phyloP scores from a whole-genome alignment of 2,329 filamentous ascomycete genomes.

The Fusarium clavum region DNA sequence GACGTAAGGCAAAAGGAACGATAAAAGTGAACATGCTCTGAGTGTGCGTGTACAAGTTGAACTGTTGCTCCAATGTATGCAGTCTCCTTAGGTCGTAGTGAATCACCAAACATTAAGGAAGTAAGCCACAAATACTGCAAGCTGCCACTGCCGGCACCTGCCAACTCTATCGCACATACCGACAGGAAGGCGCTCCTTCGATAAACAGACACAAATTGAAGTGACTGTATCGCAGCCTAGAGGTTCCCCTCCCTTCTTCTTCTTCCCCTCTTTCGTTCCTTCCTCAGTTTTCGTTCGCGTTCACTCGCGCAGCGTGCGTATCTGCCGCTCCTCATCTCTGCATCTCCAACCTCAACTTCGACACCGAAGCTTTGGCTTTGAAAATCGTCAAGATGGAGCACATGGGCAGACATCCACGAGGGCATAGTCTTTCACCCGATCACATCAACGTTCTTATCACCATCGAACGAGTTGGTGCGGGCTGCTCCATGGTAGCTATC shows the following conservation, averaged over 20 bases:
- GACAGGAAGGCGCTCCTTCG: slow-evolving; percentile 7
- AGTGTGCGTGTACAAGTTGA: background rate
- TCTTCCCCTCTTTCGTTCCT: background rate
- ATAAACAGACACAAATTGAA: background rate
- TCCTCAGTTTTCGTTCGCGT: background rate
- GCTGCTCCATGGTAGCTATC: slow-evolving; percentile 65
- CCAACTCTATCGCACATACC: slow-evolving; percentile 23
- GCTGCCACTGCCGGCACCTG: slow-evolving; percentile 38
- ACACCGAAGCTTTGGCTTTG: slow-evolving; percentile 1
- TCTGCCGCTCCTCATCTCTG: background rate
- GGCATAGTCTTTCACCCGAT: slow-evolving; percentile 47
- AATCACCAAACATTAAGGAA: slow-evolving; percentile 12
- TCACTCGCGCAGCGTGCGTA: slow-evolving; percentile 4
- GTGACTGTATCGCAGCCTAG: background rate
- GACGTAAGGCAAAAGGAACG: background rate
- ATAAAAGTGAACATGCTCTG: background rate
- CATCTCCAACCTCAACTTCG: background rate
- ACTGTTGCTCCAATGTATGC: background rate
- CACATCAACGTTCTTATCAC: slow-evolving; percentile 60
- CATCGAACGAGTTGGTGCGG: slow-evolving; percentile 65
- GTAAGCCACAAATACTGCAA: slow-evolving; percentile 19
- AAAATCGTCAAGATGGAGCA: slow-evolving; percentile 28
- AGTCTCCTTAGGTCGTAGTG: background rate
- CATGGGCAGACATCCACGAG: slow-evolving; percentile 7
- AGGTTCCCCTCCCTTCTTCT: background rate